phyloP scores from a whole-genome alignment of 768 basidiomycete species.

The Lentinula sp. region DNA sequence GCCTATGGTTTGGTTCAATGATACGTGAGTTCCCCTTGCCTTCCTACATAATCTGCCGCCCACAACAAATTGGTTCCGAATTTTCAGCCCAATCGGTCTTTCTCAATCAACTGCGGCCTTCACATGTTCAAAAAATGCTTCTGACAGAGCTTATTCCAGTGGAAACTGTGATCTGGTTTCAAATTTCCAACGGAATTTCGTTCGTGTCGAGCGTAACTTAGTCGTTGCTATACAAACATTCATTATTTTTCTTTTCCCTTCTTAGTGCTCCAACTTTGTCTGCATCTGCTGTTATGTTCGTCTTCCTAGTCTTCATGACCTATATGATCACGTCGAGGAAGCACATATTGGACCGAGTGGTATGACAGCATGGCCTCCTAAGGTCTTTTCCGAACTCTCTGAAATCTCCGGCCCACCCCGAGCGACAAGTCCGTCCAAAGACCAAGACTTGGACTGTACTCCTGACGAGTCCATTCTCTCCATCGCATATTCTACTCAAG shows the following conservation, averaged over 20 bases:
- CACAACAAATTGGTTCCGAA: neutral
- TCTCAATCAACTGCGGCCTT: neutral
- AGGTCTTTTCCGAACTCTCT: neutral
- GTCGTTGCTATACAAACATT: neutral
- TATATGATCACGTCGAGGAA: neutral
- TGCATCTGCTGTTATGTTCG: neutral
- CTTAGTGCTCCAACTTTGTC: neutral
- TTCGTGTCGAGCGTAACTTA: neutral
- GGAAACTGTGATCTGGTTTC: neutral
- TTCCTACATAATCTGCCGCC: neutral
- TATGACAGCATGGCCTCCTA: neutral
- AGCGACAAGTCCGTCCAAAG: neutral
- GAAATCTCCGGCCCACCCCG: neutral
- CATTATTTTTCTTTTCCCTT: neutral
- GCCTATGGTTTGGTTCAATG: neutral
- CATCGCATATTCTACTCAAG: neutral
- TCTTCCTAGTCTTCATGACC: neutral
- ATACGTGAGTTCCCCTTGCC: neutral
- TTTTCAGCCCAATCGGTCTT: neutral
- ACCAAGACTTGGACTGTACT: neutral
- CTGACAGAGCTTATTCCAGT: neutral
- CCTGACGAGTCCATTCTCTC: neutral
- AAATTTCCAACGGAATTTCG: neutral
- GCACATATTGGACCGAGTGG: neutral
- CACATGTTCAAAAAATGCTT: neutral